phyloP scores from a whole-genome alignment of 2,329 filamentous ascomycete genomes.

The Ophiostoma populinum region DNA sequence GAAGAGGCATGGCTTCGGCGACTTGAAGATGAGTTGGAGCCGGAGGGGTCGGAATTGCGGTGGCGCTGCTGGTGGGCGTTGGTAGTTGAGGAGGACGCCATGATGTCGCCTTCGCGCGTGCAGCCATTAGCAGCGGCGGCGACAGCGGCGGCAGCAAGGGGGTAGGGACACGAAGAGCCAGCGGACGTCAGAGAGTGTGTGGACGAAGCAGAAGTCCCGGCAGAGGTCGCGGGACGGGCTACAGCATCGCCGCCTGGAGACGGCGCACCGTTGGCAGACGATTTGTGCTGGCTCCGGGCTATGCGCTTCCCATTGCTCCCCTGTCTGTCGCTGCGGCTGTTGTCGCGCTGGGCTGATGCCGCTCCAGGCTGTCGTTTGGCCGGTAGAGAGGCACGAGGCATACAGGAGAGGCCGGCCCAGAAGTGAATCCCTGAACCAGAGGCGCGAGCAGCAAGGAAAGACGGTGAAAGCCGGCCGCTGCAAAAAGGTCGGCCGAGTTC shows the following conservation, averaged over 20 bases:
- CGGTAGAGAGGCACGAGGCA: constrained; percentile 43
- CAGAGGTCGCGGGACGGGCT: not conserved
- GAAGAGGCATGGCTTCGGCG: too few species aligned
- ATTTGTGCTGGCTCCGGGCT: constrained; percentile 27
- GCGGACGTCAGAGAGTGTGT: not conserved
- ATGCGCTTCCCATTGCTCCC: constrained; percentile 58
- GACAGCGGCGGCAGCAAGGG: constrained; percentile 5
- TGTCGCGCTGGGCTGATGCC: constrained; percentile 45
- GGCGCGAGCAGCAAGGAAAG: not conserved
- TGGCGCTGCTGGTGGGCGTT: constrained; percentile 5
- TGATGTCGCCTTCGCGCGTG: constrained; percentile 10
- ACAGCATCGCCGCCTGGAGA: constrained; percentile 7
- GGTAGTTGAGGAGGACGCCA: constrained; percentile 12
- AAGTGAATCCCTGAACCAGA: constrained; percentile 27
- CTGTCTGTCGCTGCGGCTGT: constrained; percentile 66
- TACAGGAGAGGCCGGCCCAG: constrained; percentile 30
- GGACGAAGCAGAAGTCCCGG: not conserved
- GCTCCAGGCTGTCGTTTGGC: constrained; percentile 45
- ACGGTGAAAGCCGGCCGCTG: too few species aligned
- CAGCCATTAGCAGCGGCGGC: constrained; percentile 11
- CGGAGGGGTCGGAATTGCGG: constrained; percentile 4
- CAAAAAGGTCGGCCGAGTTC: too few species aligned
- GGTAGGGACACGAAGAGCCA: not conserved
- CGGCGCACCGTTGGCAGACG: constrained; percentile 19
- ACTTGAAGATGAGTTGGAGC: not conserved